These are phyloP conservation scores for Ascomycota sp. DNA, from an alignment of 2,329 filamentous ascomycete species.

Conservation along the genomic window DNA sequence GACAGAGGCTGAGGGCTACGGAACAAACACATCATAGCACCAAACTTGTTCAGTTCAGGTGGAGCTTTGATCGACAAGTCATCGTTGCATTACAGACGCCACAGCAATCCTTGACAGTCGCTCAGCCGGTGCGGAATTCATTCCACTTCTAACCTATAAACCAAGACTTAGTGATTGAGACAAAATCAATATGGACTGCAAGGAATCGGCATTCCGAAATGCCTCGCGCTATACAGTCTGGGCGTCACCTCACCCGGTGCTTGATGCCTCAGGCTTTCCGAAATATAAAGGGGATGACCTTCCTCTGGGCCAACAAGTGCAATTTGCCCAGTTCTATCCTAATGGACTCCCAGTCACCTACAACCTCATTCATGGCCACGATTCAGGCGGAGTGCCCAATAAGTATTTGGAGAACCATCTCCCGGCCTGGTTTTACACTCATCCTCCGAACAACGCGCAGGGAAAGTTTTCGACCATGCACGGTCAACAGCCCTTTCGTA, in stretches of 20 bases:
- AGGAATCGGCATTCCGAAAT: neutral
- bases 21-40: too few species aligned
- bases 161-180: too few species aligned
- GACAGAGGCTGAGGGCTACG: too few species aligned
- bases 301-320: slow-evolving; percentile 6
- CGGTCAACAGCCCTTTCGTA: slow-evolving; percentile 10
- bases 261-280: slow-evolving; percentile 4
- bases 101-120: too few species aligned
- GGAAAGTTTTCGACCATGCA: slow-evolving; percentile 19
- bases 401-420: slow-evolving; percentile 16
- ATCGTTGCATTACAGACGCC: too few species aligned
- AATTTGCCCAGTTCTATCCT: slow-evolving; percentile 13
- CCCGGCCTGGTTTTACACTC: slow-evolving; percentile 15
- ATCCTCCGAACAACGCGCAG: slow-evolving; percentile 8
- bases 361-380: slow-evolving; percentile 10
- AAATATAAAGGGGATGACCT: slow-evolving; percentile 7
- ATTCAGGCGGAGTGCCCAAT: slow-evolving; percentile 7
- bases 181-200: too few species aligned
- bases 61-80: too few species aligned
- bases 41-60: too few species aligned
- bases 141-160: too few species aligned
- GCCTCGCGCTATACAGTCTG: slow-evolving; percentile 1
- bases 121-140: too few species aligned
- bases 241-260: slow-evolving; percentile 3
- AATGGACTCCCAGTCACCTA: slow-evolving; percentile 14